phyloP scores from a whole-genome alignment of 768 basidiomycete genomes.

The Xerocomellus dryophilus region DNA sequence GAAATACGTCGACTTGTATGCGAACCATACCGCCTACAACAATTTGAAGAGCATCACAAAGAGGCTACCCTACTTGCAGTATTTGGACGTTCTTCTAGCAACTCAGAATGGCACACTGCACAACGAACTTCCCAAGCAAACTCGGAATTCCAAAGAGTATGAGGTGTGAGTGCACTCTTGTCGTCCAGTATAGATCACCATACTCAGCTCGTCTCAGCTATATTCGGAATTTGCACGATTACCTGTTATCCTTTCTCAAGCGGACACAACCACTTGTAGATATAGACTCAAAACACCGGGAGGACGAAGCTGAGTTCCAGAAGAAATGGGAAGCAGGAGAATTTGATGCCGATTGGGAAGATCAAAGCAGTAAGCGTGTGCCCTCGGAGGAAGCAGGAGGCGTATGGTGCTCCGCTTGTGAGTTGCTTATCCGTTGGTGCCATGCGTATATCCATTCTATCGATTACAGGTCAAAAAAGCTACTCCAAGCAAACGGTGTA shows the following conservation, averaged over 20 bases:
- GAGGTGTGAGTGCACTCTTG: constrained; percentile 56
- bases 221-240: constrained; percentile 75
- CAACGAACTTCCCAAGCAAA: constrained; percentile 64
- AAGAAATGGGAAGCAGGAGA: constrained; percentile 76
- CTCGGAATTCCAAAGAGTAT: constrained; percentile 69
- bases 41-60: constrained; percentile 86
- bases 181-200: constrained; percentile 2
- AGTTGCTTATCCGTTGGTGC: constrained; percentile 33
- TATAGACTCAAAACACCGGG: constrained; percentile 61
- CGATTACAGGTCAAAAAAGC: constrained; percentile 74
- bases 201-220: constrained; percentile 51
- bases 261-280: constrained; percentile 83
- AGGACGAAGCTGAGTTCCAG: constrained; percentile 68
- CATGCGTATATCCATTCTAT: constrained; percentile 3
- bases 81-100: constrained; percentile 80
- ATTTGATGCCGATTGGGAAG: constrained; percentile 70
- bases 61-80: constrained; percentile 87
- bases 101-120: constrained; percentile 62
- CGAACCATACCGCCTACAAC: constrained; percentile 82
- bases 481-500: constrained; percentile 98
- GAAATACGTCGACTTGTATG: constrained; percentile 90
- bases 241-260: constrained; percentile 83
- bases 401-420: constrained; percentile 94
- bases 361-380: constrained; percentile 37
- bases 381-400: constrained; percentile 50